phyloP scores from a whole-genome alignment of 306 rosid species.

The Acacia confusa region DNA sequence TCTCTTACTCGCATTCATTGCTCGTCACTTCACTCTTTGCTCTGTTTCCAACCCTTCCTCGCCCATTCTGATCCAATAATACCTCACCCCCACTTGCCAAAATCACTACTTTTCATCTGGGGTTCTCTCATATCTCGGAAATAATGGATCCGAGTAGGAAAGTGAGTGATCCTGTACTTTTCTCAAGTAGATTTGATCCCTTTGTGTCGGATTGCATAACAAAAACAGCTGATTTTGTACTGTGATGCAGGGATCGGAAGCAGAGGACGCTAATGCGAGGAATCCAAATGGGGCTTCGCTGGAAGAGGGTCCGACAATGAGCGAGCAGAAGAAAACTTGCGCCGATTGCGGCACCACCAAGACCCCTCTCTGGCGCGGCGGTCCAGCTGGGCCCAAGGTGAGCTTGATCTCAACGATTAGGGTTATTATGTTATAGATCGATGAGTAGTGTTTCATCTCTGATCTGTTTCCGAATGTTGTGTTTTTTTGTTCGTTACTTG shows the following conservation, averaged over 20 bases:
- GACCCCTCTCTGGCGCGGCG: conserved; percentile 95
- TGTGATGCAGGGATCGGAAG: conserved; percentile 75
- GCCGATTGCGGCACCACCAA: conserved; percentile 95
- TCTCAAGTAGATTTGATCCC: not conserved
- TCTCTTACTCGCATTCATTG: conserved; percentile 37
- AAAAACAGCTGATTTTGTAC: conserved; percentile 16
- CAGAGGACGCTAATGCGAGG: conserved; percentile 41
- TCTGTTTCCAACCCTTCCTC: not conserved
- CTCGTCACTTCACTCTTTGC: not conserved
- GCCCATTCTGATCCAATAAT: not conserved
- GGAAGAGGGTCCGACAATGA: conserved; percentile 44
- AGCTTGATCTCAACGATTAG: not conserved
- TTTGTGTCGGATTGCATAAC: not conserved
- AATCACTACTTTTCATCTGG: conserved; percentile 25
- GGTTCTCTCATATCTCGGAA: conserved; percentile 38
- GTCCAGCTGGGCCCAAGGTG: conserved; percentile 98
- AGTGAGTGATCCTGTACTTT: conserved; percentile 46
- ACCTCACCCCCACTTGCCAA: conserved; percentile 17
- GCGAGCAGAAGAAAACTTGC: conserved; percentile 71
- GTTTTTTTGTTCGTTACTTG: not conserved
- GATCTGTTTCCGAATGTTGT: conserved; percentile 22
- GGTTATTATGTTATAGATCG: not conserved
- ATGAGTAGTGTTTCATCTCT: not conserved
- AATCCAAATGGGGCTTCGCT: conserved; percentile 56
- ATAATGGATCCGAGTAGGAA: conserved; percentile 73